phyloP scores from a whole-genome alignment of 2,329 filamentous ascomycete genomes.

The Capronia americana region DNA sequence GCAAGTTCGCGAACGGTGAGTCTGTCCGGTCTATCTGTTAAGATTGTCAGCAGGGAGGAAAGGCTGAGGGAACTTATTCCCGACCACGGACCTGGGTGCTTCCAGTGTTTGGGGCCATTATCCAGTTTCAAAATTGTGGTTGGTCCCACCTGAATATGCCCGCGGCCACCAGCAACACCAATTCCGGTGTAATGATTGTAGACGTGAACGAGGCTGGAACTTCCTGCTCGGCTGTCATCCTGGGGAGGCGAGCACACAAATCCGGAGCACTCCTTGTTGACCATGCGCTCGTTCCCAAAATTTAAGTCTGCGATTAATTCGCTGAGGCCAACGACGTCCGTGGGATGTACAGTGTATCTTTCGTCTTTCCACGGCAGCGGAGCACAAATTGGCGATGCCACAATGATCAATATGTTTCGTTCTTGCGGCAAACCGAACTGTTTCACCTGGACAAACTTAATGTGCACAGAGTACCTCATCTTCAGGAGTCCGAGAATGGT shows the following conservation, averaged over 20 bases:
- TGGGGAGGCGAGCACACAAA: conserved; percentile 13
- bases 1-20: conserved; percentile 36
- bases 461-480: conserved; percentile 23
- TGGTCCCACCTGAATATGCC: not conserved
- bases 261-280: not conserved
- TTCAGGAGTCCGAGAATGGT: conserved; percentile 27
- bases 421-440: conserved; percentile 29
- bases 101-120: conserved; percentile 11
- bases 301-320: conserved; percentile 15
- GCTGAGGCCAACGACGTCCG: not conserved
- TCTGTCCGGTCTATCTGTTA: conserved; percentile 21
- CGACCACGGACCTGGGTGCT: conserved; percentile 26
- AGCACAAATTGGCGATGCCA: conserved; percentile 25
- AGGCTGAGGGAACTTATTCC: not conserved
- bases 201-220: not conserved
- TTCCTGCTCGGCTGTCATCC: not conserved
- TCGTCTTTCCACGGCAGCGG: conserved; percentile 23
- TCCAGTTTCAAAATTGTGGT: not conserved
- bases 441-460: conserved; percentile 17
- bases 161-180: not conserved
- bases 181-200: conserved; percentile 27
- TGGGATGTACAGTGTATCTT: not conserved
- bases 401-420: conserved; percentile 18
- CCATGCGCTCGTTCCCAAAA: conserved; percentile 14
- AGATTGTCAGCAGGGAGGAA: not conserved